These are phyloP conservation scores for Cytospora paraplurivora DNA, from an alignment of 2,329 filamentous ascomycete genomes.

Conservation along the genomic window DNA sequence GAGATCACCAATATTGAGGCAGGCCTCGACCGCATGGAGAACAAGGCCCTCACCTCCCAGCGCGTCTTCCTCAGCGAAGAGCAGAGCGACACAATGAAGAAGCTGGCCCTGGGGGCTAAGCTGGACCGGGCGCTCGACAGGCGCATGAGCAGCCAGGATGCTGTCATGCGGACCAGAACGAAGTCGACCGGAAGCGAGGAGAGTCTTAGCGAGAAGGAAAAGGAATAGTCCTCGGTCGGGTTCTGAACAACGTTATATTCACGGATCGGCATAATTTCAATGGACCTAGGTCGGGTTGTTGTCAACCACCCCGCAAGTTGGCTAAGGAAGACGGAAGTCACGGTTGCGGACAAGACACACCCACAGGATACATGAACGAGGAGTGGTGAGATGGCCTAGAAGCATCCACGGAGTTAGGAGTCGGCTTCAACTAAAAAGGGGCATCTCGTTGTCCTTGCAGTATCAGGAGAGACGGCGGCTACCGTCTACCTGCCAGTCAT, in stretches of 20 bases:
- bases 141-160: slow-evolving; percentile 86
- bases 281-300: background rate
- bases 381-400: slow-evolving; percentile 3
- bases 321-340: background rate
- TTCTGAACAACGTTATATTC: background rate
- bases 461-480: slow-evolving; percentile 6
- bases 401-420: slow-evolving; percentile 21
- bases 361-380: background rate
- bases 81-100: slow-evolving; percentile 80
- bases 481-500: slow-evolving; percentile 13
- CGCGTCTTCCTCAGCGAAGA: slow-evolving; percentile 77
- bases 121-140: slow-evolving; percentile 84
- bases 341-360: background rate
- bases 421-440: slow-evolving; percentile 8
- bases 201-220: slow-evolving; percentile 44
- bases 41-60: slow-evolving; percentile 81
- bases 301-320: background rate
- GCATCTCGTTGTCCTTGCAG: slow-evolving; percentile 1
- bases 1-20: slow-evolving; percentile 72
- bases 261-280: background rate
- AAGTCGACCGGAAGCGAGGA: slow-evolving; percentile 35
- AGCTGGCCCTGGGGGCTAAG: slow-evolving; percentile 86
- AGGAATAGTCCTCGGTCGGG: slow-evolving; percentile 28
- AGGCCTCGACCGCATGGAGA: slow-evolving; percentile 84
- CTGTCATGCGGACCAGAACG: slow-evolving; percentile 68